Evolutionary conservation across 176 grass and related monocot genomes (phyloP).

Genomic region (Oryza officinalis): DNA sequence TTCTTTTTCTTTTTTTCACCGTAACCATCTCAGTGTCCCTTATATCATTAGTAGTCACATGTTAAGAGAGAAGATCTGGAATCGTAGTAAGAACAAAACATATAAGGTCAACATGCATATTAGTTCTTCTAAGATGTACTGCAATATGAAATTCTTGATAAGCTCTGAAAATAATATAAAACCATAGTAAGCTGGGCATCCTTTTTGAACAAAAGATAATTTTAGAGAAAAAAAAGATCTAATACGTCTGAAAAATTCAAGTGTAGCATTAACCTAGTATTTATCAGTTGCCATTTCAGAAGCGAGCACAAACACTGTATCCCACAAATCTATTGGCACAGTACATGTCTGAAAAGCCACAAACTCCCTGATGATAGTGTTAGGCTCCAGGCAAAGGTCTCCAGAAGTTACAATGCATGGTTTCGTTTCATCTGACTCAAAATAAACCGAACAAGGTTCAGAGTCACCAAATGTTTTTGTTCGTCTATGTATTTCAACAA

Average conservation of each 20-base stretch:
- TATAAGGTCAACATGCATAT: background rate
- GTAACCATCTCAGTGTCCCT: constrained; percentile 71
- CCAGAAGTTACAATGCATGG: constrained; percentile 82
- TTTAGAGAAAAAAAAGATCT: background rate
- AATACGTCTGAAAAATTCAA: background rate
- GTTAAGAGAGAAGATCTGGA: background rate
- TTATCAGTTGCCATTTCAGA: background rate
- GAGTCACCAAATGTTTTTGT: constrained; percentile 24
- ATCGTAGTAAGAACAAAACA: background rate
- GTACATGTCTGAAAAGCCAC: constrained; percentile 82
- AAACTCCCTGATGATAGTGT: constrained; percentile 70
- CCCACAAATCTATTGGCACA: constrained; percentile 57
- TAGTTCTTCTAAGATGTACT: background rate
- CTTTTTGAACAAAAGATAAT: background rate
- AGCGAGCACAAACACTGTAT: constrained; percentile 58
- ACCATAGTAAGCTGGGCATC: background rate
- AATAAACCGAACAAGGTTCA: constrained; percentile 52
- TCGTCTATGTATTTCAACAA: constrained; percentile 13
- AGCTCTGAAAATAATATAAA: background rate
- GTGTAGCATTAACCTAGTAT: background rate
- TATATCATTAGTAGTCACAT: constrained; percentile 29
- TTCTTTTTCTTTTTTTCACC: constrained; percentile 53
- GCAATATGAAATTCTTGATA: background rate
- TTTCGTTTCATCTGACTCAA: constrained; percentile 64
- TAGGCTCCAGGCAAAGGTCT: constrained; percentile 70